Percentiles rank a stretch among this genome's conserved stretches.
Conservation (phyloP, 805 yeast species). For the Yarrowia alimentaria region DNA sequence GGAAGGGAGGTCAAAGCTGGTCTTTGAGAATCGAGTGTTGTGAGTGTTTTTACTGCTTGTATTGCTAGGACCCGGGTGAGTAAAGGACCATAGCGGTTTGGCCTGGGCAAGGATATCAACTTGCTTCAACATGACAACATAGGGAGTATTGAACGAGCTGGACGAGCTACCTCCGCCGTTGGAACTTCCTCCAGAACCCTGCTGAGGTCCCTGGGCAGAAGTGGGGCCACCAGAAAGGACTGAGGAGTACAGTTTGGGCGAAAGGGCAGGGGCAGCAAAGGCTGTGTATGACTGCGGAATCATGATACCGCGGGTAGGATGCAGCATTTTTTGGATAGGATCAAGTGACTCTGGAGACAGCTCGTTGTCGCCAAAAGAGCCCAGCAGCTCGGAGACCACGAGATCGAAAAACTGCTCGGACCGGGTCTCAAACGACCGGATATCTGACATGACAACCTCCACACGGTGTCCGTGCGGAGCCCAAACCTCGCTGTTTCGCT, state of each 20-base stretch:
- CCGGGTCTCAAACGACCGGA: constrained; percentile 50
- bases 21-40: constrained; percentile 36
- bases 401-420: constrained; percentile 47
- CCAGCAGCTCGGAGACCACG: constrained; percentile 77
- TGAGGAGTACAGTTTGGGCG: constrained; percentile 50
- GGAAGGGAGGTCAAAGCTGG: constrained; percentile 47
- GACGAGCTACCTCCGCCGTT: neutral
- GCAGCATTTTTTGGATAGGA: constrained; percentile 44
- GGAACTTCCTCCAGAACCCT: constrained; percentile 5
- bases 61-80: constrained; percentile 46
- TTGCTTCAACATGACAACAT: constrained; percentile 45
- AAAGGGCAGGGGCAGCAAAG: constrained; percentile 63
- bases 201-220: constrained; percentile 14
- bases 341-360: constrained; percentile 77
- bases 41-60: constrained; percentile 31
- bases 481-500: constrained; percentile 57
- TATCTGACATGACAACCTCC: constrained; percentile 55
- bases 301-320: constrained; percentile 49
- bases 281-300: constrained; percentile 63
- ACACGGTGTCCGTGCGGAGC: constrained; percentile 42
- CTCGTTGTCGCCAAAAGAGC: constrained; percentile 93
- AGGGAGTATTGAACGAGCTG: constrained; percentile 42
- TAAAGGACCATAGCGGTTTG: constrained; percentile 59
- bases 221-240: constrained; percentile 29
- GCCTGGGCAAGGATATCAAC: constrained; percentile 48